Evolutionary conservation across 768 basidiomycete genomes (phyloP).

Genomic region (Phylloporus scabripes): DNA sequence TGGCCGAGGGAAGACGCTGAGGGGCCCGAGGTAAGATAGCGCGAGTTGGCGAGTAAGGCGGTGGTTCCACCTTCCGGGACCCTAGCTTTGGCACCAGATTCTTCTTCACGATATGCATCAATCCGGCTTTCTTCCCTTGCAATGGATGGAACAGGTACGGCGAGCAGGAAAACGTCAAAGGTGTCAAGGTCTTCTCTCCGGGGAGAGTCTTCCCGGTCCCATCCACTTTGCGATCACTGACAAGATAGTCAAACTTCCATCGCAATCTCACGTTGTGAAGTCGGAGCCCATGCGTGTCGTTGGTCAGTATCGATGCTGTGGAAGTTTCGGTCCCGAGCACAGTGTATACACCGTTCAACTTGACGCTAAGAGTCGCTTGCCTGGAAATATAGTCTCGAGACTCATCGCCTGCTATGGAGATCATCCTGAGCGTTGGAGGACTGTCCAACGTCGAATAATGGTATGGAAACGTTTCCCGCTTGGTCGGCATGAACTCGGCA

Average conservation of each 20-base stretch:
- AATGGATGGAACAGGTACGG: slow-evolving; percentile 53
- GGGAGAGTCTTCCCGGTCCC: slow-evolving; percentile 40
- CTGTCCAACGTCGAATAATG: slow-evolving; percentile 67
- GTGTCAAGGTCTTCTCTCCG: slow-evolving; percentile 70
- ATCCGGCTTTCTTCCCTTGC: slow-evolving; percentile 59
- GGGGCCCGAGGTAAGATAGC: slow-evolving; percentile 1
- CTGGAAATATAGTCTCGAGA: slow-evolving; percentile 70
- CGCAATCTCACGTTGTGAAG: slow-evolving; percentile 39
- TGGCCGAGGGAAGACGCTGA: background rate
- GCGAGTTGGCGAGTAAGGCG: slow-evolving; percentile 17
- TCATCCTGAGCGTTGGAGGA: slow-evolving; percentile 62
- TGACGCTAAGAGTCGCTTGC: slow-evolving; percentile 66
- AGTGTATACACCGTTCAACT: slow-evolving; percentile 68
- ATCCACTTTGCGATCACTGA: slow-evolving; percentile 52
- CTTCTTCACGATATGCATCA: slow-evolving; percentile 72
- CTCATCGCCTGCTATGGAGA: slow-evolving; percentile 63
- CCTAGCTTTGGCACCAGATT: slow-evolving; percentile 58
- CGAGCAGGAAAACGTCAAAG: slow-evolving; percentile 70
- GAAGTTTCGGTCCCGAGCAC: slow-evolving; percentile 61
- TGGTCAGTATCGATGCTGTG: slow-evolving; percentile 5
- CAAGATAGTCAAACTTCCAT: slow-evolving; percentile 80
- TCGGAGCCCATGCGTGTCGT: slow-evolving; percentile 14
- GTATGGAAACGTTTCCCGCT: slow-evolving; percentile 56
- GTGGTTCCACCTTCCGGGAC: slow-evolving; percentile 55
- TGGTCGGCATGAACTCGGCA: slow-evolving; percentile 61